phyloP scores from a whole-genome alignment of 163 green algal genomes.

The Scenedesmus sp. region DNA sequence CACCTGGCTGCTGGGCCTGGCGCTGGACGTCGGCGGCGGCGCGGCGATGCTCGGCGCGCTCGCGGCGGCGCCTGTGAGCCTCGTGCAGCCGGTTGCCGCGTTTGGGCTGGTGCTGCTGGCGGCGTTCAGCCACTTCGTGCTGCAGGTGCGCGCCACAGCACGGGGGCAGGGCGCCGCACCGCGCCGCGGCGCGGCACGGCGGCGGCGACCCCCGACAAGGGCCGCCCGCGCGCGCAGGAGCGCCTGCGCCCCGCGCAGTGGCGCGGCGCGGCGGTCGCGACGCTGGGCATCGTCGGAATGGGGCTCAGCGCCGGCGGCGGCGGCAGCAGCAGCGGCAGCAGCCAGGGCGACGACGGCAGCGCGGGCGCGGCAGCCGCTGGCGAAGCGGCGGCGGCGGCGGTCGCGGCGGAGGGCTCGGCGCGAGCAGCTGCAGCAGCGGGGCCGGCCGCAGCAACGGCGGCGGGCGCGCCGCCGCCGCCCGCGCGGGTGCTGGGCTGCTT shows the following conservation, averaged over 20 bases:
- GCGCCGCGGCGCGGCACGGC: too few species aligned
- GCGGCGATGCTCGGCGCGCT: constrained; percentile 64
- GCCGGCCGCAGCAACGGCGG: constrained; percentile 1
- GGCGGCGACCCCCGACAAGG: too few species aligned
- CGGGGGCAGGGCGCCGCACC: constrained; percentile 6
- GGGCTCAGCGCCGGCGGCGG: constrained; percentile 34
- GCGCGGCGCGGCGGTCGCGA: constrained; percentile 54
- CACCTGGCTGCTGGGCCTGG: constrained; percentile 66
- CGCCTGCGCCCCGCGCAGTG: constrained; percentile 60
- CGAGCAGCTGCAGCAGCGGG: constrained; percentile 48
- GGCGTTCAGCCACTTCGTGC: constrained; percentile 76
- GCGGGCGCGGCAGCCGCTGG: neutral
- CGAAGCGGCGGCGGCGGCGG: neutral
- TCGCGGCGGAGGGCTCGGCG: neutral
- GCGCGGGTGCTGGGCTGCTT: constrained; percentile 47
- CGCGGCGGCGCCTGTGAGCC: constrained; percentile 62
- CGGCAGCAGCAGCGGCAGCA: constrained; percentile 1
- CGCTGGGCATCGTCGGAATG: constrained; percentile 65
- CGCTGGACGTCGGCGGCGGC: constrained; percentile 58
- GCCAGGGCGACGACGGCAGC: constrained; percentile 18
- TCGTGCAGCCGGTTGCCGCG: constrained; percentile 77
- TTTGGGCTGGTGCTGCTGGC: constrained; percentile 74
- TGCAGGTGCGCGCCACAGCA: constrained; percentile 49
- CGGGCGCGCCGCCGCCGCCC: constrained; percentile 17
- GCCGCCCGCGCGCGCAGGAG: constrained; percentile 63